Percentiles rank a stretch among this genome's conserved stretches.
Conservation (phyloP, 441 rosid genomes). For the Syzygium syzygioides region DNA sequence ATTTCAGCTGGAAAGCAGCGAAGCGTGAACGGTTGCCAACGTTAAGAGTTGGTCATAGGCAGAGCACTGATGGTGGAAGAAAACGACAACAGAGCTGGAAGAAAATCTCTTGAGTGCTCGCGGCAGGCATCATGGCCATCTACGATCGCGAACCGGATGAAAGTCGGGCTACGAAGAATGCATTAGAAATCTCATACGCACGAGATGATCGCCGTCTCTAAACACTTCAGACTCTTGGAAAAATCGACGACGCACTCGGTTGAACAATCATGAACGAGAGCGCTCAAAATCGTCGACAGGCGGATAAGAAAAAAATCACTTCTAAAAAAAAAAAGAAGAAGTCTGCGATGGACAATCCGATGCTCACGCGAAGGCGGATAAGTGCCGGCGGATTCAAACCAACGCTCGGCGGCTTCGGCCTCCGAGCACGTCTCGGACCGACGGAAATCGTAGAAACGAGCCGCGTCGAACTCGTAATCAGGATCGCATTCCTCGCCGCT, state of each 20-base stretch:
- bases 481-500: neutral
- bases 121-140: neutral
- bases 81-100: neutral
- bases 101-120: neutral
- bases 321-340: neutral
- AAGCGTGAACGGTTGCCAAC: neutral
- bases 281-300: neutral
- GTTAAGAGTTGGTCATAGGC: neutral
- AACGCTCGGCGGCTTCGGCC: constrained; percentile 2
- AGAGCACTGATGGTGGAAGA: neutral
- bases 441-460: constrained; percentile 2
- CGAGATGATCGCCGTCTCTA: neutral
- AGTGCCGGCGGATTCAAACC: neutral
- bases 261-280: neutral
- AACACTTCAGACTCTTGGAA: neutral
- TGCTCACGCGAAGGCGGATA: constrained; percentile 8
- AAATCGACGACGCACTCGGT: neutral
- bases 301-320: neutral
- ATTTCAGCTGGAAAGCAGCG: neutral
- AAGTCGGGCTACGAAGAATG: neutral
- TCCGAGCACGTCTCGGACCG: neutral
- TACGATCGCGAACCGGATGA: neutral
- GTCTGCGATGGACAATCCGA: neutral
- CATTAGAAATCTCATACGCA: neutral
- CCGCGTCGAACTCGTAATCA: constrained; percentile 9